These are phyloP conservation scores for Cyclaneusma minus DNA, from an alignment of 2,329 filamentous ascomycete genomes.

Conservation along the genomic window DNA sequence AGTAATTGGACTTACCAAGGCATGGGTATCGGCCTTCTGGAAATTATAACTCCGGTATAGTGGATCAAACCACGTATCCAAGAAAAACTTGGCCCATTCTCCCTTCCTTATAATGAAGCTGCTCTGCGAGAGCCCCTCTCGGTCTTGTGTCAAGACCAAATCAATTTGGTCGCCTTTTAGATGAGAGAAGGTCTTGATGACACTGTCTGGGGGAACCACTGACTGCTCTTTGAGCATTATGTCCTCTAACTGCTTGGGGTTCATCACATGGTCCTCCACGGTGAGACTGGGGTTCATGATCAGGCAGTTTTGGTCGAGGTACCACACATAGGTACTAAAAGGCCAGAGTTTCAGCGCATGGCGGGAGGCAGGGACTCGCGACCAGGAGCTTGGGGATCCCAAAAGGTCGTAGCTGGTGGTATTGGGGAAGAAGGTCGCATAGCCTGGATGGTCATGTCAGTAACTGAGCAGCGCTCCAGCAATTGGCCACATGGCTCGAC, in stretches of 20 bases:
- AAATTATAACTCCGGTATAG: constrained; percentile 92
- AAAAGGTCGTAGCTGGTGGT: constrained; percentile 60
- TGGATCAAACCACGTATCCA: constrained; percentile 94
- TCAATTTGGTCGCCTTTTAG: constrained; percentile 66
- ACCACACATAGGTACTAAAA: constrained; percentile 70
- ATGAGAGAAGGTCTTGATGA: constrained; percentile 86
- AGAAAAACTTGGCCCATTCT: constrained; percentile 82
- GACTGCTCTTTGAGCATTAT: constrained; percentile 75
- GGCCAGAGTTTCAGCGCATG: constrained; percentile 76
- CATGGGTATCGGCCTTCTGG: constrained; percentile 84
- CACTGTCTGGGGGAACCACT: constrained; percentile 86
- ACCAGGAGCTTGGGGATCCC: constrained; percentile 48
- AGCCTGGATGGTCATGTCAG: constrained; percentile 42
- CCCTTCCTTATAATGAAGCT: constrained; percentile 73
- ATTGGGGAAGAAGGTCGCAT: constrained; percentile 69
- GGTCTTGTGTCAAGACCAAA: constrained; percentile 72
- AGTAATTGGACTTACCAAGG: constrained; percentile 45
- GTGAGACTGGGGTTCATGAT: constrained; percentile 71
- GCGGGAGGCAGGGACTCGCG: constrained; percentile 69
- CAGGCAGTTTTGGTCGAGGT: constrained; percentile 67
- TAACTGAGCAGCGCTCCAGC: constrained; percentile 2
- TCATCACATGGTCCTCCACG: constrained; percentile 57
- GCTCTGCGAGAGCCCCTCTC: constrained; percentile 56
- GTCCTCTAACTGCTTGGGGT: constrained; percentile 48
- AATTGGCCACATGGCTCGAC: constrained; percentile 11